Percentiles rank a stretch among this genome's conserved stretches.
phyloP scores from a whole-genome alignment of 2,329 filamentous ascomycete genomes.

The Aspergillus spinulosporus region DNA sequence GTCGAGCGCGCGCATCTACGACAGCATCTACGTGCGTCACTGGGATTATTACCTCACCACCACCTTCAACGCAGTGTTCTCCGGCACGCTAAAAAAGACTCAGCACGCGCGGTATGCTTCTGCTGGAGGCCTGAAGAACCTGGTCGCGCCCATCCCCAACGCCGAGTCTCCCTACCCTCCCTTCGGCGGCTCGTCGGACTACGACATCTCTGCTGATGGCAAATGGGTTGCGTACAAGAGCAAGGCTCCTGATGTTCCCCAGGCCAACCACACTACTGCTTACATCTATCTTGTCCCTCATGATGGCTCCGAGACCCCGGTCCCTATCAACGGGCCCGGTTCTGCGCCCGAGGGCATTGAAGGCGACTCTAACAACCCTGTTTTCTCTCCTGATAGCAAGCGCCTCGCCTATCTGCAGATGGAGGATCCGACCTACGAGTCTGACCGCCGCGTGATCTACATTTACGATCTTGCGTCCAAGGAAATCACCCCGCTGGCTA shows the following conservation, averaged over 20 bases:
- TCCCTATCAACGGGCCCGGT: constrained; percentile 45
- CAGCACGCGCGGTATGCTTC: constrained; percentile 28
- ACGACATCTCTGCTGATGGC: constrained; percentile 59
- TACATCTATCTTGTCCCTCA: constrained; percentile 75
- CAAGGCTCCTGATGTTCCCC: constrained; percentile 45
- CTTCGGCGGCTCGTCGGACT: constrained; percentile 79
- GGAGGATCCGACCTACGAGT: constrained; percentile 74
- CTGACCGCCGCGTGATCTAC: constrained; percentile 63
- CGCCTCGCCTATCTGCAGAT: constrained; percentile 77
- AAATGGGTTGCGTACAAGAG: constrained; percentile 45
- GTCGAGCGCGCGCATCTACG: constrained; percentile 70
- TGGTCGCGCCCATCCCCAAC: constrained; percentile 41
- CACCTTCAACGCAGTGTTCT: constrained; percentile 72
- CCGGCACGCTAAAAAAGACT: constrained; percentile 57
- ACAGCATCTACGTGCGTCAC: constrained; percentile 73
- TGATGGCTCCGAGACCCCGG: constrained; percentile 57
- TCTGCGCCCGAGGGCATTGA: constrained; percentile 53
- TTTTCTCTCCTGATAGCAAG: constrained; percentile 72
- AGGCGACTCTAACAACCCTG: constrained; percentile 63
- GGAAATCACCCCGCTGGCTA: constrained; percentile 37
- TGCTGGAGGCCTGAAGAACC: constrained; percentile 58
- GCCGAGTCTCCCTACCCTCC: constrained; percentile 54
- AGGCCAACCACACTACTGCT: constrained; percentile 70
- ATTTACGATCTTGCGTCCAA: constrained; percentile 38
- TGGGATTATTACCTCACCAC: constrained; percentile 75